A percentile compares a stretch with the other conserved stretches of the same genome.
Conservation (phyloP, 2,329 filamentous ascomycete genomes). For the Colletotrichum lini region DNA sequence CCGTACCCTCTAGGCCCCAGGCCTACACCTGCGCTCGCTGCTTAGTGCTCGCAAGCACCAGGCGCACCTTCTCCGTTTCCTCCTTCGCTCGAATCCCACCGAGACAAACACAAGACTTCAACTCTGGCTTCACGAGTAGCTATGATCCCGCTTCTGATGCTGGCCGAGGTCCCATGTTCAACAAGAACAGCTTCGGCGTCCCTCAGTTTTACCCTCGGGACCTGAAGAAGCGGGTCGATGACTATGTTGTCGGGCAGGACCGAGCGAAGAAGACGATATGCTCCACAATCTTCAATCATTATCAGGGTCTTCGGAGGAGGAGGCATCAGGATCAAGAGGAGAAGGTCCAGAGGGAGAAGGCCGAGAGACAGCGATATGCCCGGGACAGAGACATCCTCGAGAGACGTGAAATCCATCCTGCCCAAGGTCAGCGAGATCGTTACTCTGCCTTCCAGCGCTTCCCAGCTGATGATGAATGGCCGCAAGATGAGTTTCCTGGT, state of each 20-base stretch:
- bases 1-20: conserved; percentile 37
- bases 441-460: conserved; percentile 48
- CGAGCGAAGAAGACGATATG: conserved; percentile 94
- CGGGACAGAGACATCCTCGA: conserved; percentile 74
- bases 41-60: conserved; percentile 29
- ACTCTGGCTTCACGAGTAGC: conserved; percentile 70
- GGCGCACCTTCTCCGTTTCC: conserved; percentile 49
- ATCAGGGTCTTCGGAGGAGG: conserved; percentile 86
- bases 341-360: conserved; percentile 71
- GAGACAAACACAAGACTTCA: conserved; percentile 65
- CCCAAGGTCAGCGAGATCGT: conserved; percentile 76
- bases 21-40: conserved; percentile 41
- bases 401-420: conserved; percentile 75
- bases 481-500: conserved; percentile 69
- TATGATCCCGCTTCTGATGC: conserved; percentile 69
- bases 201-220: conserved; percentile 75
- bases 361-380: conserved; percentile 78
- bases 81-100: conserved; percentile 46
- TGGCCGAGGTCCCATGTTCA: conserved; percentile 74
- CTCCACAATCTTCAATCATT: conserved; percentile 96
- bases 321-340: conserved; percentile 82
- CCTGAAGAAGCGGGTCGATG: conserved; percentile 92
- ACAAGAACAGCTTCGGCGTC: conserved; percentile 69
- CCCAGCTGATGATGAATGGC: conserved; percentile 52
- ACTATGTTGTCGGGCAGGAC: conserved; percentile 97